A percentile compares a stretch with the other conserved stretches of the same genome.
phyloP scores from a whole-genome alignment of 805 yeast genomes.

The Henningerozyma blattae region DNA sequence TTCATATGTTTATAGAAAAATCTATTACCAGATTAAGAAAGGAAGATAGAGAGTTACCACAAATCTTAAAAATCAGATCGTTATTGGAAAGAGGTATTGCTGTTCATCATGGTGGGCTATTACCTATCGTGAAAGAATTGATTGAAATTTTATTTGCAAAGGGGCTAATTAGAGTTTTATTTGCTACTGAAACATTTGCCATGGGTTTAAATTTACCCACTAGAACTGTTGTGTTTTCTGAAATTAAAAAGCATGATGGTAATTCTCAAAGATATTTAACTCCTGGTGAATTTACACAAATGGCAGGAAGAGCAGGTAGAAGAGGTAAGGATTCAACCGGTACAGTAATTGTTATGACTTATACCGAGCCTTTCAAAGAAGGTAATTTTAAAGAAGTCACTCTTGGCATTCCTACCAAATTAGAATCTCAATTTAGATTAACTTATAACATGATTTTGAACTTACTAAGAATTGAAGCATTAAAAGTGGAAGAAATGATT shows the following conservation, averaged over 20 bases:
- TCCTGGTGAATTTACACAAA: constrained; percentile 97
- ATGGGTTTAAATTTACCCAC: constrained; percentile 98
- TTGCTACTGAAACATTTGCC: constrained; percentile 97
- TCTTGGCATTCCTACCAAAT: constrained; percentile 80
- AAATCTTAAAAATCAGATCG: constrained; percentile 71
- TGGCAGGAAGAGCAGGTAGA: constrained; percentile 99
- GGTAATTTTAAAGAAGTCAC: constrained; percentile 65
- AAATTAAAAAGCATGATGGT: constrained; percentile 84
- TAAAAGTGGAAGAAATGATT: constrained; percentile 96
- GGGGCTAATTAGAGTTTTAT: constrained; percentile 76
- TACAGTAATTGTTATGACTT: constrained; percentile 87
- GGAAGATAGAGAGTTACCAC: constrained; percentile 91
- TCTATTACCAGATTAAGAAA: constrained; percentile 79
- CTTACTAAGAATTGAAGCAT: constrained; percentile 81
- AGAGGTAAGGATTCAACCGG: constrained; percentile 91
- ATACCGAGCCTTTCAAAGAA: constrained; percentile 47
- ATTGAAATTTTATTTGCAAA: constrained; percentile 86
- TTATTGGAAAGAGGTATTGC: constrained; percentile 86
- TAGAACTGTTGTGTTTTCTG: constrained; percentile 86
- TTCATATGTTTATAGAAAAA: constrained; percentile 84
- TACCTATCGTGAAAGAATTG: constrained; percentile 87
- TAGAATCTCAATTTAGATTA: constrained; percentile 83
- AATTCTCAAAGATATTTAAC: constrained; percentile 63
- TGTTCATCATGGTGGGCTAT: constrained; percentile 87
- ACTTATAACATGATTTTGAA: constrained; percentile 95